Evolutionary conservation across 805 yeast genomes (phyloP), one percentile per base, ranked within the genome.

Genomic region (Scheffersomyces lignosus): DNA sequence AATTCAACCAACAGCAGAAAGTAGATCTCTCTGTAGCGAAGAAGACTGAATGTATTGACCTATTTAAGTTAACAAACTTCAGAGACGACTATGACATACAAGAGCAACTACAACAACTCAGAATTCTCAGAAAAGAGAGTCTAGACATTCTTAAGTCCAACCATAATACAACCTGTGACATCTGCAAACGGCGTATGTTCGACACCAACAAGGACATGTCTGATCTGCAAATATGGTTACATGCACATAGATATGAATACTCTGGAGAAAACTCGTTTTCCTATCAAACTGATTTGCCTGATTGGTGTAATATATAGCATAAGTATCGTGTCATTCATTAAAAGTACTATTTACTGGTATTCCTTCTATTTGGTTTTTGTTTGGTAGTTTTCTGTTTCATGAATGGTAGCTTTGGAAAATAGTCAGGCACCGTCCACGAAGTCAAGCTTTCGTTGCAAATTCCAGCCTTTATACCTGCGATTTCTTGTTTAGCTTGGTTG

Each of bases 261-360:
- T 18, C 34, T n/a, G 32, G 27, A 3, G 51, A 50, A 16, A 59
- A 62, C 15, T 41, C 47, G 2, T 59, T 73, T 56, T 45, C 48
- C 6, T 79, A 66, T 43, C 58, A 68, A 37, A 70, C 81, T 0
- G 52, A 48, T 1, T 36, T 54, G 14, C 86, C 86, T 0, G 23
- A 31, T 0, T 80, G 86, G 85, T 56, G 66, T 8, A 22, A 51
- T n/a, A 50, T 61, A 18, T 45, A 38, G 29, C 18, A 15, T 31
- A n/a, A n/a, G n/a, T n/a, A 8, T 28, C 25, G 32, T 28, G 15
- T 5, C 14, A 23, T 29, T 20, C 28, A 31, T 15, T 16, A 33
- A 20, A 18, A 25, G 25, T 33, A n/a, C 12, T 15, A 22, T 22
- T 15, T 27, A 7, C 15, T 26, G 22, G 36, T 18, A 14, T 31